Conservation (phyloP, 2,329 filamentous ascomycete genomes). For the Graphilbum sp. region DNA sequence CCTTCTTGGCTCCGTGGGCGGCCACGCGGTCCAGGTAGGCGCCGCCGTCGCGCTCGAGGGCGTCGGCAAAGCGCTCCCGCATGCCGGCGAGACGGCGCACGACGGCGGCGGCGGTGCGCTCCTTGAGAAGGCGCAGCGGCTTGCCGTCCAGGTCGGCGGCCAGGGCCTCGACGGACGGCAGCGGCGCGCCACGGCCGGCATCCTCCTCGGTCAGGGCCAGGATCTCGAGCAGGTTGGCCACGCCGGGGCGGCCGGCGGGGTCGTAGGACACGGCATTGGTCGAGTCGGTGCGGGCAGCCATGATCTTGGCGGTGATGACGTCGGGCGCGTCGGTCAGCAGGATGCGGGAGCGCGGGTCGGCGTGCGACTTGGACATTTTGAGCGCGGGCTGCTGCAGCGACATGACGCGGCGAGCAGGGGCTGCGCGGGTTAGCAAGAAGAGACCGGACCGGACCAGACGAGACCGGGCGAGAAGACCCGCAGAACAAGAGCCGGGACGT, state of each 20-base stretch:
- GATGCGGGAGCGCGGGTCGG: conserved; percentile 58
- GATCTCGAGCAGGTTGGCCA: conserved; percentile 75
- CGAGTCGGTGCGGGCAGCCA: conserved; percentile 61
- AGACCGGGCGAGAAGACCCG: not conserved
- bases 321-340: conserved; percentile 56
- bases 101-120: conserved; percentile 42
- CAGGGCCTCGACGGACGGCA: not conserved
- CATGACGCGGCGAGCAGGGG: conserved; percentile 77
- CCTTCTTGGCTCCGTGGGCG: conserved; percentile 40
- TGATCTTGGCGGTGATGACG: conserved; percentile 54
- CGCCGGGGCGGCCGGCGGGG: conserved; percentile 51
- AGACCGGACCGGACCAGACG: not conserved
- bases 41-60: conserved; percentile 22
- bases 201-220: conserved; percentile 45
- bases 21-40: conserved; percentile 33
- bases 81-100: conserved; percentile 35
- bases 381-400: conserved; percentile 58
- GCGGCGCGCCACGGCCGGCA: too few species aligned
- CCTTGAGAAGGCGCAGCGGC: conserved; percentile 45
- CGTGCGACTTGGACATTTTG: conserved; percentile 92
- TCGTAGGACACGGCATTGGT: conserved; percentile 54
- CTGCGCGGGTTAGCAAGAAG: conserved; percentile 13
- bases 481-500: too few species aligned
- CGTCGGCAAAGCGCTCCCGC: conserved; percentile 35
- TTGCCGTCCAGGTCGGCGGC: conserved; percentile 17